Base-by-base conservation (phyloP, 352 stramenopile genomes). In the Peronosclerospora sorghi region DNA sequence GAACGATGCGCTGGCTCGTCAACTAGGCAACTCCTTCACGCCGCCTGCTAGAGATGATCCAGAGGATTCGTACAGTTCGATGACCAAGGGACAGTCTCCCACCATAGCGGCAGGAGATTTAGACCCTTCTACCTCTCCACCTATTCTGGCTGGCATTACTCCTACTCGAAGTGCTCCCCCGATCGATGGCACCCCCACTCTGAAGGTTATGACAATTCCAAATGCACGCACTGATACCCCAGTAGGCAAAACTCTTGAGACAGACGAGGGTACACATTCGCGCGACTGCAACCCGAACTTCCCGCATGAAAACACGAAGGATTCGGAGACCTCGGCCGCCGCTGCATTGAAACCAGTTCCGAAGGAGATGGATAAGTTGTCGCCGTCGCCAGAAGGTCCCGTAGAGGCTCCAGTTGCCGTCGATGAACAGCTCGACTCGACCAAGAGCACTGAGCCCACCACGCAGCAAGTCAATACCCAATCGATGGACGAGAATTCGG, bases 251-350 rank as follows among this genome's bases (percentile, higher is more conserved):
- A 59, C 37, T 1, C 42, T 39, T 5, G 57, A 45, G 8, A 30
- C 5, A 17, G 29, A 58, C 23, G 13, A 55, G 43, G 39, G 34
- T 5, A 45, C 35, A 18, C 60, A 67, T 35, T 18, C 27, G 27
- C 48, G 32, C 17, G 56, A 70, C 45, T 70, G 60, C 46, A 50
- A 62, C 30, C 52, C 60, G 9, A 51, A 70, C 36, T 70, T 70
- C 45, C 60, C 56, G 2, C 30, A 34, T 1, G 56, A 66, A 20
- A 41, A 43, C 32, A 60, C 48, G n/a, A 21, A 53, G 14, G 46
- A 35, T 5, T 34, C 45, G 12, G 20, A 27, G 3, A 41, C 47
- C 24, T 56, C 52, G 1, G 26, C 26, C 12, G 26, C 7, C 7
- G 12, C 7, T 7, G 26, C 26, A 30, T 12, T 12, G 26, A 12